A percentile compares a stretch with the other conserved stretches of the same genome.
Conservation (phyloP, 768 basidiomycete species). For the Mrakia blollopis region DNA sequence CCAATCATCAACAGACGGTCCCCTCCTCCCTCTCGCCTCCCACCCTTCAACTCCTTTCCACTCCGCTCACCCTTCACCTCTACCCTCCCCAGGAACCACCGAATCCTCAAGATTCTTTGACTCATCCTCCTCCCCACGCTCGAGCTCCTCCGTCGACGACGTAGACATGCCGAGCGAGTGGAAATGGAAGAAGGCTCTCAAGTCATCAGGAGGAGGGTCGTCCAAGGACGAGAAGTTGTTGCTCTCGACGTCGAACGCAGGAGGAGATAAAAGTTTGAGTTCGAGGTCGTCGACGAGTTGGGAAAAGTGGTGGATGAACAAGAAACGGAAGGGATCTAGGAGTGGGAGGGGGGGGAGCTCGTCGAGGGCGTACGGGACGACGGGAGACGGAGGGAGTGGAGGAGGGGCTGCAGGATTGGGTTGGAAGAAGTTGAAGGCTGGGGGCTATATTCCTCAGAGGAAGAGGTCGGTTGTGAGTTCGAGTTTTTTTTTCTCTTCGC, state of each 20-base stretch:
- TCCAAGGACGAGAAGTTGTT: not conserved
- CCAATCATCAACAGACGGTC: not conserved
- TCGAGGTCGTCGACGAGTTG: conserved; percentile 12
- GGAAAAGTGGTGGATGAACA: conserved; percentile 21
- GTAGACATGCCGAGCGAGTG: not conserved
- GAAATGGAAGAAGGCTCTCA: conserved; percentile 13
- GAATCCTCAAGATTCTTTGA: conserved; percentile 21
- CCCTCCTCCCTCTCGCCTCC: not conserved
- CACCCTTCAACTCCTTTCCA: conserved; percentile 22
- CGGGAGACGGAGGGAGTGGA: not conserved
- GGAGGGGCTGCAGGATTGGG: too few relatives aligned
- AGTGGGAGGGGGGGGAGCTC: not conserved
- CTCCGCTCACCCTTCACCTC: conserved; percentile 13
- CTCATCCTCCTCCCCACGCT: conserved; percentile 4
- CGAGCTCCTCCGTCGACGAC: not conserved
- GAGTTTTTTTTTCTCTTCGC: not conserved
- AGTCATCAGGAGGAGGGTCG: not conserved
- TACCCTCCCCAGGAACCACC: not conserved
- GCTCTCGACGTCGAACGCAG: not conserved
- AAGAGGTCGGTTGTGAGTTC: conserved; percentile 10
- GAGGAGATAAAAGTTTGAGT: too few relatives aligned
- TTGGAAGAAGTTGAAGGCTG: not conserved
- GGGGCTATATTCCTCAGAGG: conserved; percentile 10
- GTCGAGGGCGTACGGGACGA: not conserved
- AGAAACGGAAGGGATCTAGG: conserved; percentile 1